Percentiles rank a stretch among this genome's conserved stretches.
phyloP scores from a whole-genome alignment of 2,329 filamentous ascomycete genomes.

The Venturia asperata region DNA sequence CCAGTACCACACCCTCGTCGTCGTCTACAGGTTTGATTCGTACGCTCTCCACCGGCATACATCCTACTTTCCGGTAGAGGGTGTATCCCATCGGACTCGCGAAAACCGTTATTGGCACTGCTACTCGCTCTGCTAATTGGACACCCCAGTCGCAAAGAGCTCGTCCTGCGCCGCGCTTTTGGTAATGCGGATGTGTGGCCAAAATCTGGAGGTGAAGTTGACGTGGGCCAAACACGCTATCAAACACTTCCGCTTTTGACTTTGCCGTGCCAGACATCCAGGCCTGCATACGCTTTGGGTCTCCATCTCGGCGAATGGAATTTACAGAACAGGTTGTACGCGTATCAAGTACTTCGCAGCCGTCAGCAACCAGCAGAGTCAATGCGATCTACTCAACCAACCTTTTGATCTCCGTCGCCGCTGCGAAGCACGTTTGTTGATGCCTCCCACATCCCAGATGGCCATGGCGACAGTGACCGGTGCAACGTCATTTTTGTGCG shows the following conservation, averaged over 20 bases:
- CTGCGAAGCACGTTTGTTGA: not conserved
- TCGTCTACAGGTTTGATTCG: conserved; percentile 19
- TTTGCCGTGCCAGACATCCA: conserved; percentile 17
- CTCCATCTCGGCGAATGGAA: conserved; percentile 16
- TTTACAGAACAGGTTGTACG: not conserved
- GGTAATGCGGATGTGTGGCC: conserved; percentile 21
- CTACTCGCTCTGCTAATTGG: conserved; percentile 13
- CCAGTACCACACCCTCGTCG: conserved; percentile 17
- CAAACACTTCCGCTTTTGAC: conserved; percentile 19
- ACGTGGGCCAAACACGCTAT: conserved; percentile 17
- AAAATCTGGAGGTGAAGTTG: conserved; percentile 22
- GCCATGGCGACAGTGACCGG: conserved; percentile 19
- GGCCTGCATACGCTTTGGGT: conserved; percentile 20
- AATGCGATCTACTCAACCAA: not conserved
- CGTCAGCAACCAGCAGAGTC: not conserved
- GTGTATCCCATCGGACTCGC: conserved; percentile 22
- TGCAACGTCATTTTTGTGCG: not conserved
- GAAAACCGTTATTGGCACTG: conserved; percentile 21
- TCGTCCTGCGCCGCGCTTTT: conserved; percentile 19
- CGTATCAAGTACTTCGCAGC: not conserved
- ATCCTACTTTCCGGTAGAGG: conserved; percentile 22
- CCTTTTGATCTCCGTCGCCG: not conserved
- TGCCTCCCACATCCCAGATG: conserved; percentile 20
- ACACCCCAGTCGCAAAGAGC: conserved; percentile 21
- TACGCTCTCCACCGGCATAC: conserved; percentile 18